phyloP scores from a whole-genome alignment of 331 rosid species.

The Malus hybrid region DNA sequence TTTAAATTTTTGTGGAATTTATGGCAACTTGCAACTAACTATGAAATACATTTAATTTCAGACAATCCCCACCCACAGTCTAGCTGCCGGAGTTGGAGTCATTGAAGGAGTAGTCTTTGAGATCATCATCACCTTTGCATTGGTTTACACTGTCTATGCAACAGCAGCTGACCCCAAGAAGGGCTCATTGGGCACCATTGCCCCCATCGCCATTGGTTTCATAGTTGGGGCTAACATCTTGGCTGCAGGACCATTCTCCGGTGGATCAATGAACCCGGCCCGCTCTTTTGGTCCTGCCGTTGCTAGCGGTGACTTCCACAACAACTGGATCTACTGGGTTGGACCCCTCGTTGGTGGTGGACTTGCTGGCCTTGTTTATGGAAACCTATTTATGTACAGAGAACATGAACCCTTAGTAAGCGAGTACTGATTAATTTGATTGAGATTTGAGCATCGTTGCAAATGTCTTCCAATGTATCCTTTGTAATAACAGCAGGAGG shows the following conservation, averaged over 20 bases:
- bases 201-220: conserved; percentile 91
- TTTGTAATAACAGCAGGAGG: conserved; percentile 11
- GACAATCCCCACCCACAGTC: conserved; percentile 64
- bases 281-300: conserved; percentile 90
- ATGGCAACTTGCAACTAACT: not conserved
- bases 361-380: conserved; percentile 76
- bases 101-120: conserved; percentile 63
- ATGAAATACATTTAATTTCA: conserved; percentile 5
- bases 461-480: not conserved
- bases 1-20: not conserved
- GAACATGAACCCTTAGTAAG: conserved; percentile 53
- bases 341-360: conserved; percentile 89
- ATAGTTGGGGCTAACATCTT: conserved; percentile 89
- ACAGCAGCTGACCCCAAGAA: conserved; percentile 95
- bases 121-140: conserved; percentile 66
- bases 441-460: not conserved
- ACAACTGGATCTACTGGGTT: conserved; percentile 85
- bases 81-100: conserved; percentile 62
- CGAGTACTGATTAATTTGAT: conserved; percentile 17
- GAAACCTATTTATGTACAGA: conserved; percentile 45
- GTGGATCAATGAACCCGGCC: conserved; percentile 95
- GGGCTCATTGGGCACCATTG: conserved; percentile 68
- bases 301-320: conserved; percentile 68
- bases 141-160: conserved; percentile 90
- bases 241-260: conserved; percentile 90